These are phyloP conservation scores for Apiotrichum akiyoshidainum DNA, from an alignment of 1,284 basidiomycete species.

Conservation along the genomic window DNA sequence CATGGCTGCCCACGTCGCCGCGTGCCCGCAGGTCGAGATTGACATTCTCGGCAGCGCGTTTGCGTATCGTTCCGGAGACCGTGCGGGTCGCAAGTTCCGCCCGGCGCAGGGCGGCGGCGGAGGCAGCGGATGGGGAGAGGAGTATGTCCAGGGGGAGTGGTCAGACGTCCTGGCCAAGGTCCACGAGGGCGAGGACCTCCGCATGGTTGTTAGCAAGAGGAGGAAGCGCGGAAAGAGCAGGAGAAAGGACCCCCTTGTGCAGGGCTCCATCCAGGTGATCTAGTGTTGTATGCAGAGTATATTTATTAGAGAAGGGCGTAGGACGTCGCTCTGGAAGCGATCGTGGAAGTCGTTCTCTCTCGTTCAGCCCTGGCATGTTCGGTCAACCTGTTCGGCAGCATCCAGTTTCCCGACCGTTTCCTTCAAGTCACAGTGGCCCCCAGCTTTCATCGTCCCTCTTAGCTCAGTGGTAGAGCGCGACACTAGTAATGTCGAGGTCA, in stretches of 20 bases:
- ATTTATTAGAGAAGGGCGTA: too few relatives aligned
- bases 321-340: too few relatives aligned
- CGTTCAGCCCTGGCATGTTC: too few relatives aligned
- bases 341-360: too few relatives aligned
- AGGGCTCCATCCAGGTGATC: slow-evolving; percentile 28
- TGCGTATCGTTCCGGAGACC: slow-evolving; percentile 48
- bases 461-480: too few relatives aligned
- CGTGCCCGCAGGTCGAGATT: slow-evolving; percentile 42
- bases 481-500: too few relatives aligned
- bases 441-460: too few relatives aligned
- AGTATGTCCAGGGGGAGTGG: slow-evolving; percentile 43
- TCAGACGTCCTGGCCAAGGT: slow-evolving; percentile 3
- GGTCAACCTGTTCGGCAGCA: too few relatives aligned
- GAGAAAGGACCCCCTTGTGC: slow-evolving; percentile 44
- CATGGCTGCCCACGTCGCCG: slow-evolving; percentile 18
- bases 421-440: too few relatives aligned
- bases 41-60: slow-evolving; percentile 51
- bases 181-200: slow-evolving; percentile 3
- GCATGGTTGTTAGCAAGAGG: slow-evolving; percentile 2
- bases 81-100: slow-evolving; percentile 53
- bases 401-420: too few relatives aligned
- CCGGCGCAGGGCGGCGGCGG: slow-evolving; percentile 36
- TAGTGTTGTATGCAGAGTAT: slow-evolving; percentile 7
- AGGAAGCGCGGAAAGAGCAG: slow-evolving; percentile 38
- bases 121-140: slow-evolving; percentile 46